These are phyloP conservation scores for Penicillium soppii DNA, from an alignment of 495 filamentous ascomycete species.

Conservation along the genomic window DNA sequence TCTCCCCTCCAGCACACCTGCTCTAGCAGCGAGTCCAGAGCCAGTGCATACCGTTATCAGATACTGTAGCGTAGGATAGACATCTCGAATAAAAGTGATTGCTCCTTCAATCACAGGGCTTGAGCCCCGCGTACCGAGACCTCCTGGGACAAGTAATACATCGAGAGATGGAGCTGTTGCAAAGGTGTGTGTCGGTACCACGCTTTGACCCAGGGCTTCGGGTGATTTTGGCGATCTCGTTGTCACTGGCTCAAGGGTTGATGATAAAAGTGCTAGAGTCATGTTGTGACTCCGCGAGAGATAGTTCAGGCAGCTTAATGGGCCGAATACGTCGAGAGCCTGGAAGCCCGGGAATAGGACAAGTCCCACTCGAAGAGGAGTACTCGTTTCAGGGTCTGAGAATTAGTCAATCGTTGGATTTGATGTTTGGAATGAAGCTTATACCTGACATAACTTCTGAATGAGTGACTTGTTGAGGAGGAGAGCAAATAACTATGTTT, in stretches of 20 bases:
- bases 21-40: slow-evolving; percentile 44
- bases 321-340: slow-evolving; percentile 55
- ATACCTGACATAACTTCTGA: not conserved
- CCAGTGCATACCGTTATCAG: slow-evolving; percentile 65
- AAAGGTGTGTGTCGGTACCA: slow-evolving; percentile 66
- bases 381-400: not conserved
- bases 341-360: slow-evolving; percentile 36
- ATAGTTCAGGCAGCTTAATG: slow-evolving; percentile 60
- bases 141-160: slow-evolving; percentile 67
- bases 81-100: slow-evolving; percentile 44
- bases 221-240: slow-evolving; percentile 25
- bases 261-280: slow-evolving; percentile 49
- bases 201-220: slow-evolving; percentile 32
- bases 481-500: too few relatives aligned
- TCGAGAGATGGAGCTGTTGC: slow-evolving; percentile 44
- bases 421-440: not conserved
- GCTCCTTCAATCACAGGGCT: slow-evolving; percentile 20
- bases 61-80: slow-evolving; percentile 49
- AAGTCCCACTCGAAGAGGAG: slow-evolving; percentile 24
- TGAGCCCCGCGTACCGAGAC: slow-evolving; percentile 47
- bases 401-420: not conserved
- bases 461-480: too few relatives aligned
- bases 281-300: slow-evolving; percentile 43
- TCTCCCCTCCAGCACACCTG: slow-evolving; percentile 58
- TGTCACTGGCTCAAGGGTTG: slow-evolving; percentile 51